Base-by-base conservation (phyloP, 148 eudicot species). In the Drosera capensis region DNA sequence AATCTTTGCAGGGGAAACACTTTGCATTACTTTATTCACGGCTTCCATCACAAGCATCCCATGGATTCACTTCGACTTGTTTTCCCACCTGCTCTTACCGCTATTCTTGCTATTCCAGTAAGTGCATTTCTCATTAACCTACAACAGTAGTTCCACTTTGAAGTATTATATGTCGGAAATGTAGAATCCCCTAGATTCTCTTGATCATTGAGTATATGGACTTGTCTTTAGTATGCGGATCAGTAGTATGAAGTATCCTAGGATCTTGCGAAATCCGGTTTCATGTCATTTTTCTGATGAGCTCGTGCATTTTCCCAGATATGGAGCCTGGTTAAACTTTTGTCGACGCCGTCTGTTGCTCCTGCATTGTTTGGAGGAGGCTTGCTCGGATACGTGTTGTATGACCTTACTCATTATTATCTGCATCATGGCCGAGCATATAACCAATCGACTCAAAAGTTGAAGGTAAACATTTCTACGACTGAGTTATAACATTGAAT, bases 331-430 rank as follows among this genome's bases (percentile, higher is more conserved):
- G 25, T 71, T 17, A 61, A 54, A 49, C 58, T 68, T 14, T 0
- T 71, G 12, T 36, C 77, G 11, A 64, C 77, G 31, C 69, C 86
- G 24, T 42, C 74, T 9, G 48, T 52, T 11, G 37, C 80, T 43
- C 80, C 86, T 25, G 80, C 74, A 46, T 21, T 71, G 46, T 68
- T 68, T 51, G 86, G 70, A 52, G 80, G 86, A 14, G 60, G 55
- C 44, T 50, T 78, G 44, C 40, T 74, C 17, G 80, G 86, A 20
- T 78, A 78, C 51, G 80, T 74, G 40, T 58, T 71, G 56, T 78
- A 78, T 43, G 86, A 78, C 28, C 58, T 70, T 28, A 78, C 86
- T 52, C 86, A 78, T 71, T 78, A 78, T 46, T 78, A 71, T 48
- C 40, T 78, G 65, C 86, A 78, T 47, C 80, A 78, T 60, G 86